Conservation (phyloP, 2,329 filamentous ascomycete species). For the Fusarium sublunatum region DNA sequence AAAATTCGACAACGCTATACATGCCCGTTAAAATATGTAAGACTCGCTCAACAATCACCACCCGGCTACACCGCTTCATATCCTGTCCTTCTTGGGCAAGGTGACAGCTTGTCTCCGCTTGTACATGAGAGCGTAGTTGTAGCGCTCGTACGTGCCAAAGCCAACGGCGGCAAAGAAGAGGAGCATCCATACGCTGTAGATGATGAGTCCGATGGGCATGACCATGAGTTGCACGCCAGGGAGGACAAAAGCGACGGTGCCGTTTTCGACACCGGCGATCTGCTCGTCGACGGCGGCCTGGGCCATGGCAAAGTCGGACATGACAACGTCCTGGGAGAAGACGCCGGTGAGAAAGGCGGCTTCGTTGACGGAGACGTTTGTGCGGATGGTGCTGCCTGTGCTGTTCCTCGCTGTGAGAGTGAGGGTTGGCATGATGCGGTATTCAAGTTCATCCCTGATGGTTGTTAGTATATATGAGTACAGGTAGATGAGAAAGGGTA, state of each 20-base stretch:
- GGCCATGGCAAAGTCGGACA: conserved; percentile 62
- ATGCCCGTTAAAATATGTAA: conserved; percentile 32
- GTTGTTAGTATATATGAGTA: conserved; percentile 18
- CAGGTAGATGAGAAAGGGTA: conserved; percentile 19
- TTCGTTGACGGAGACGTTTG: conserved; percentile 75
- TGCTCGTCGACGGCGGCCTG: conserved; percentile 62
- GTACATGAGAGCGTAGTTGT: conserved; percentile 74
- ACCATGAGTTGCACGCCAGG: conserved; percentile 76
- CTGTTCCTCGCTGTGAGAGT: conserved; percentile 69
- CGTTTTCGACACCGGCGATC: conserved; percentile 58
- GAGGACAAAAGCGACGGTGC: conserved; percentile 72
- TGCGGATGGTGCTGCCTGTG: conserved; percentile 64
- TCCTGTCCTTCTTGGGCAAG: conserved; percentile 31
- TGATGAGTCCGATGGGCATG: conserved; percentile 75
- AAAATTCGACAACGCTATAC: conserved; percentile 37
- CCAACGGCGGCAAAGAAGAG: conserved; percentile 68
- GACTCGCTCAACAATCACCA: conserved; percentile 23
- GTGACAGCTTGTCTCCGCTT: conserved; percentile 51
- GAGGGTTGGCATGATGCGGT: conserved; percentile 74
- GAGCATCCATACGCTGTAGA: conserved; percentile 71
- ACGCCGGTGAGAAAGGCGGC: conserved; percentile 77
- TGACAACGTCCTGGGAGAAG: conserved; percentile 69
- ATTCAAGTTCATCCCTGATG: conserved; percentile 67
- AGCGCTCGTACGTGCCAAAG: conserved; percentile 73
- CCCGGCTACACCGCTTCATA: conserved; percentile 6